phyloP scores from a whole-genome alignment of 495 filamentous ascomycete genomes.

The Podospora tetraspora region DNA sequence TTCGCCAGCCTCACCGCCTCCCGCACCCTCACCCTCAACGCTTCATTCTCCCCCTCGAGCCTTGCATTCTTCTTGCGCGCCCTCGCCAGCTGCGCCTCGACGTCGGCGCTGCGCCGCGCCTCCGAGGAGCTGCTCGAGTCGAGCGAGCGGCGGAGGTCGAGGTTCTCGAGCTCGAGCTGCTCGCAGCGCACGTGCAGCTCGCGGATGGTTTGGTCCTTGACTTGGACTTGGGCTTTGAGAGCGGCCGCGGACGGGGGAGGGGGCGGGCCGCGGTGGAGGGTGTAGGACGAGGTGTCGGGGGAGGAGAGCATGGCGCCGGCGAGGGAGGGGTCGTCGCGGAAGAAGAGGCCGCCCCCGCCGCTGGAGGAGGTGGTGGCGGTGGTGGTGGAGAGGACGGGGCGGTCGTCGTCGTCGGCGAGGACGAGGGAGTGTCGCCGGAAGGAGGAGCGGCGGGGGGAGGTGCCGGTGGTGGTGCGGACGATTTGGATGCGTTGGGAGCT shows the following conservation, averaged over 20 bases:
- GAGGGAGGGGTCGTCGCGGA: background rate
- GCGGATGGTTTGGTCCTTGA: constrained; percentile 9
- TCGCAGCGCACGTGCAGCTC: constrained; percentile 12
- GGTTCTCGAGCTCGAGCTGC: constrained; percentile 22
- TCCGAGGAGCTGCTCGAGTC: constrained; percentile 2
- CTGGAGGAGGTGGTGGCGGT: background rate
- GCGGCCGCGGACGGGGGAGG: constrained; percentile 19
- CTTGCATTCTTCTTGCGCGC: constrained; percentile 17
- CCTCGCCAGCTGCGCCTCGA: constrained; percentile 14
- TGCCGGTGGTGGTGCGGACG: constrained; percentile 13
- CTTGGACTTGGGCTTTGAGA: constrained; percentile 22
- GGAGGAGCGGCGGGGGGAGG: constrained; percentile 16
- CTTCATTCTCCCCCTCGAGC: constrained; percentile 22
- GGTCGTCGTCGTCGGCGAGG: background rate
- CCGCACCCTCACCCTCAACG: constrained; percentile 9
- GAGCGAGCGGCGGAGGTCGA: constrained; percentile 22
- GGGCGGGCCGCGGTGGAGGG: constrained; percentile 3
- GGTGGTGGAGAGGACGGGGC: background rate
- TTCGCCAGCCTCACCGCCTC: constrained; percentile 15
- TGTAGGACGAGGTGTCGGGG: constrained; percentile 9
- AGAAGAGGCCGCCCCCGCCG: background rate
- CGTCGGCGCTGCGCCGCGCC: constrained; percentile 13
- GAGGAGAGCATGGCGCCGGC: background rate
- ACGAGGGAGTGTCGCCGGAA: background rate
- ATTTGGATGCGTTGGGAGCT: constrained; percentile 2